Evolutionary conservation across 768 basidiomycete species (phyloP), one percentile per base, ranked within the genome.

Genomic region (Amanita pseudoporphyria): DNA sequence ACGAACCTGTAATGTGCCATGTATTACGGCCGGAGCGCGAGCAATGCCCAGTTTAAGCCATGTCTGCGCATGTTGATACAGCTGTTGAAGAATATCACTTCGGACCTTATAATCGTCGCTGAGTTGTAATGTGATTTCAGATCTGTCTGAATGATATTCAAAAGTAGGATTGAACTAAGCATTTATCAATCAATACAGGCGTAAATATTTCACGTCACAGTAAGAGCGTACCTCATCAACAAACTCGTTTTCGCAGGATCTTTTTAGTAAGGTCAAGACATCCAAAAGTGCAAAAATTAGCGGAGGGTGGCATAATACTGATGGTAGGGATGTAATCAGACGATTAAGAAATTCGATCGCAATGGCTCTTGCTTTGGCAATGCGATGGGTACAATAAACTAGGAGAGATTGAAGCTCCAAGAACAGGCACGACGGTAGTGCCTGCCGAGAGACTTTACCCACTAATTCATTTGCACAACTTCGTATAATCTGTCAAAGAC

Each of bases 271-370:
- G 0, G 96, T 97, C 52, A 99, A 72, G 39, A 90, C 84, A 59
- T 99, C 95, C 33, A 98, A 72, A 42, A 97, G 85, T 33, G 88
- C 81, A 56, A 85, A 92, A 5, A 98, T 87, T 10, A 98, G 74
- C 9, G 82, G 74, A 3, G 84, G 78, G 58, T 94, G 86, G 65
- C 95, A 98, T 79, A 96, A 87, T 44, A 99, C 70, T 12, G 93
- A 92, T 1, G 96, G 93, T 66, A 97, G 97, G 1, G 87, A 89
- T 6, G 82, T 84, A 55, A 98, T 83, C 35, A 98, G 70, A 33
- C 82, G 77, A 65, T 91, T 80, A 22, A 97, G 74, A 60, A 87
- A 96, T 64, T 79, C 84, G 36, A 82, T 74, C 1, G 94, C 88
- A 26, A 92, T 73, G 30, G 87, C 84, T 30, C 95, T 76, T 45